Percentiles rank a stretch among this genome's conserved stretches.
phyloP scores from a whole-genome alignment of 768 basidiomycete species.

The Amanita molliuscula region DNA sequence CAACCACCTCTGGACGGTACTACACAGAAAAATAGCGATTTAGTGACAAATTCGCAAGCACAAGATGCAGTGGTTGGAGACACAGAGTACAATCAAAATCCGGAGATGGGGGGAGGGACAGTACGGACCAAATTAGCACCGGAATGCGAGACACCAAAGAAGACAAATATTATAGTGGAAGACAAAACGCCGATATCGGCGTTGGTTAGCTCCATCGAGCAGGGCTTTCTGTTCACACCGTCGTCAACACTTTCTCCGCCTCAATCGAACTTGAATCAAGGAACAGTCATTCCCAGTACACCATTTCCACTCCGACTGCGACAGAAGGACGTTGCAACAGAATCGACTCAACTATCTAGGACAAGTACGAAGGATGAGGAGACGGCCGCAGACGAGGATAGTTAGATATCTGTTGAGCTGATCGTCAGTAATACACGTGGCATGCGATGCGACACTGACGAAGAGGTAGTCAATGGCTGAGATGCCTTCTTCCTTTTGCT shows the following conservation, averaged over 20 bases:
- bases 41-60: not conserved
- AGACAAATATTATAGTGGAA: not conserved
- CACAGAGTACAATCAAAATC: not conserved
- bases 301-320: slow-evolving; percentile 3
- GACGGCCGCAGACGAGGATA: not conserved
- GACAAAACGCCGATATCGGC: slow-evolving; percentile 59
- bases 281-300: not conserved
- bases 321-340: not conserved
- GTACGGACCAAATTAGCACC: not conserved
- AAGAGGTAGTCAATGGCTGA: slow-evolving; percentile 51
- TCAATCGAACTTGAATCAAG: slow-evolving; percentile 23
- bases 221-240: slow-evolving; percentile 59
- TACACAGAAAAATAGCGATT: not conserved
- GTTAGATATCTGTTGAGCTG: slow-evolving; percentile 2
- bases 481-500: slow-evolving; percentile 66
- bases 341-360: not conserved
- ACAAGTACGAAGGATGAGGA: not conserved
- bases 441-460: not conserved
- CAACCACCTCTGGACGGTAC: too few relatives aligned
- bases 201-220: slow-evolving; percentile 52
- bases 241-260: slow-evolving; percentile 52
- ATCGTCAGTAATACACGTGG: not conserved
- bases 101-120: not conserved
- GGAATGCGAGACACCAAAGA: slow-evolving; percentile 1
- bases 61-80: not conserved